Conservation (phyloP, 2,329 filamentous ascomycete genomes). For the Xylaria sp. region DNA sequence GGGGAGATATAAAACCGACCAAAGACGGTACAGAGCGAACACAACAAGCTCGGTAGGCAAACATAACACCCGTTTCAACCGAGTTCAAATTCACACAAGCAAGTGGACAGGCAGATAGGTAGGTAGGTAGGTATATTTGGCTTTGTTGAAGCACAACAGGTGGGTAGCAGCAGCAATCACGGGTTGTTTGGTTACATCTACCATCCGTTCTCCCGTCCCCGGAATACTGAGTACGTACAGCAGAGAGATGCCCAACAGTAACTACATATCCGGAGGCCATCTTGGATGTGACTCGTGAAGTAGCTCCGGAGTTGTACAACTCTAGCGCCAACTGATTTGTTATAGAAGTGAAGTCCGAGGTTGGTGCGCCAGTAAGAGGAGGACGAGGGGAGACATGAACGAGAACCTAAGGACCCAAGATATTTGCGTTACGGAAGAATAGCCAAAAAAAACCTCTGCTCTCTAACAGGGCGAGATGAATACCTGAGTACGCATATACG, state of each 20-base stretch:
- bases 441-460: too few relatives aligned
- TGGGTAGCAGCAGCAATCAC: constrained; percentile 14
- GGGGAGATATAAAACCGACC: neutral
- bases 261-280: neutral
- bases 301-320: neutral
- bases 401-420: too few relatives aligned
- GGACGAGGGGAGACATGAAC: too few relatives aligned
- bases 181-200: neutral
- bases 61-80: constrained; percentile 20
- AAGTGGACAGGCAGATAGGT: too few relatives aligned
- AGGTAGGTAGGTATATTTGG: neutral
- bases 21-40: neutral
- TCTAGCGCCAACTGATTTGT: neutral
- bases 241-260: constrained; percentile 7
- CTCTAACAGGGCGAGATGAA: neutral
- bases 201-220: neutral
- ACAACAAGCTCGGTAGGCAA: constrained; percentile 1
- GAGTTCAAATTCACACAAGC: neutral
- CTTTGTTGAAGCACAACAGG: neutral
- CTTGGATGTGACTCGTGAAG: neutral
- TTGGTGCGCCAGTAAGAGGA: neutral
- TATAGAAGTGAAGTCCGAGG: neutral
- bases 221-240: neutral
- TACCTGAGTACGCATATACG: neutral
- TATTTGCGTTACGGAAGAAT: neutral